phyloP scores from a whole-genome alignment of 1,284 basidiomycete genomes.

The Naganishia albida region DNA sequence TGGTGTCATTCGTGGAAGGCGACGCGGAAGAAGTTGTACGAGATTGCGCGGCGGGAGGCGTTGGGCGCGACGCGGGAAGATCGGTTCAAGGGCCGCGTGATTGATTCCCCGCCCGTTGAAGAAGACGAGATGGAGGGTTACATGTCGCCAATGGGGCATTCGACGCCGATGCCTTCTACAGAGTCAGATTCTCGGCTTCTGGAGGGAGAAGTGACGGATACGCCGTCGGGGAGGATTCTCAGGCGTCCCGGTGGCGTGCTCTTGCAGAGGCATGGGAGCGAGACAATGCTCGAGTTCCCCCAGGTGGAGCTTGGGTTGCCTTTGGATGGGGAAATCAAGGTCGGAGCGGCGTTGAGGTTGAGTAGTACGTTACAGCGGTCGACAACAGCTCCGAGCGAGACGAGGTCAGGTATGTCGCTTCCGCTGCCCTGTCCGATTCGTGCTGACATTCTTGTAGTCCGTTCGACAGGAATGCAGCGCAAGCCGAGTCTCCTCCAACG shows the following conservation, averaged over 20 bases:
- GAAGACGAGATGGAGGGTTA: not conserved
- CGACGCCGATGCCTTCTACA: not conserved
- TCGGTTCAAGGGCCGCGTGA: slow-evolving; percentile 33
- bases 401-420: slow-evolving; percentile 7
- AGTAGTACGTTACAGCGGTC: slow-evolving; percentile 14
- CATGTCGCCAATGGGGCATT: not conserved
- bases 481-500: slow-evolving; percentile 45
- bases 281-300: slow-evolving; percentile 24
- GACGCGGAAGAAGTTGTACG: slow-evolving; percentile 46
- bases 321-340: not conserved
- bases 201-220: not conserved
- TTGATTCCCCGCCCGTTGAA: not conserved
- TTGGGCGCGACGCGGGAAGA: slow-evolving; percentile 31
- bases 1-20: slow-evolving; percentile 48
- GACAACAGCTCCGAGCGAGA: slow-evolving; percentile 1
- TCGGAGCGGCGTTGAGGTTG: slow-evolving; percentile 28
- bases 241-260: slow-evolving; percentile 7
- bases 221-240: slow-evolving; percentile 14
- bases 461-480: slow-evolving; percentile 3
- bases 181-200: not conserved
- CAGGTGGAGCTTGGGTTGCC: not conserved
- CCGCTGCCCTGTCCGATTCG: not conserved
- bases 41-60: slow-evolving; percentile 43
- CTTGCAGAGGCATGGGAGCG: slow-evolving; percentile 30
- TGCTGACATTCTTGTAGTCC: not conserved